Conservation (phyloP, 75 land plant genomes). For the Cunninghamia lanceolata region DNA sequence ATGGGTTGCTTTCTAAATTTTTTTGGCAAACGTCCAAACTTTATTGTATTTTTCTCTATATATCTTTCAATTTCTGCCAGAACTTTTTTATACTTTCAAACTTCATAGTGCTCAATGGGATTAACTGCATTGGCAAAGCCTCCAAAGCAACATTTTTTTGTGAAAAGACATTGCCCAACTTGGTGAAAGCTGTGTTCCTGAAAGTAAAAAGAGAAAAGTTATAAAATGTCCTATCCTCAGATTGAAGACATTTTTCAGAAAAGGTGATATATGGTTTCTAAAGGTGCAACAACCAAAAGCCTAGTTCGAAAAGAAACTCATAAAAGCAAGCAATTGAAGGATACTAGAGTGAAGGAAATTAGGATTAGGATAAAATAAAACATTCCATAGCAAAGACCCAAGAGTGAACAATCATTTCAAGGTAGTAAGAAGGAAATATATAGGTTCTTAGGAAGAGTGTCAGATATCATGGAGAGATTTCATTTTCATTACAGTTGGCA, state of each 20-base stretch:
- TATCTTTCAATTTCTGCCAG: not conserved
- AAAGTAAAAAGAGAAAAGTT: not conserved
- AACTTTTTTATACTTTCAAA: not conserved
- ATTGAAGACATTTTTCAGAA: not conserved
- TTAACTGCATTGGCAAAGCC: not conserved
- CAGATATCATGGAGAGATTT: not conserved
- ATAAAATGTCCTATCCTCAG: not conserved
- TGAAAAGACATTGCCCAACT: not conserved
- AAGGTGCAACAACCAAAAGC: not conserved
- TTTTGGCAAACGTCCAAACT: not conserved
- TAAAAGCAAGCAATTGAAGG: not conserved
- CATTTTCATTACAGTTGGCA: not conserved
- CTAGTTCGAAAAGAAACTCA: not conserved
- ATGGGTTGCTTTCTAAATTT: not conserved
- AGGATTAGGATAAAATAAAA: not conserved
- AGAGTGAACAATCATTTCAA: not conserved
- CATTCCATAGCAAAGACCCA: not conserved
- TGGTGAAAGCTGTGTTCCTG: not conserved
- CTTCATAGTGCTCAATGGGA: not conserved
- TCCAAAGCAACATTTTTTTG: not conserved
- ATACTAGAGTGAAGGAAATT: not conserved
- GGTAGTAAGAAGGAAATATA: not conserved
- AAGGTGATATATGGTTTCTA: not conserved
- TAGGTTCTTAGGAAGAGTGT: not conserved
- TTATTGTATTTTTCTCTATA: not conserved